These are phyloP conservation scores for Dioszegia crocea DNA, from an alignment of 768 basidiomycete species.

Conservation along the genomic window DNA sequence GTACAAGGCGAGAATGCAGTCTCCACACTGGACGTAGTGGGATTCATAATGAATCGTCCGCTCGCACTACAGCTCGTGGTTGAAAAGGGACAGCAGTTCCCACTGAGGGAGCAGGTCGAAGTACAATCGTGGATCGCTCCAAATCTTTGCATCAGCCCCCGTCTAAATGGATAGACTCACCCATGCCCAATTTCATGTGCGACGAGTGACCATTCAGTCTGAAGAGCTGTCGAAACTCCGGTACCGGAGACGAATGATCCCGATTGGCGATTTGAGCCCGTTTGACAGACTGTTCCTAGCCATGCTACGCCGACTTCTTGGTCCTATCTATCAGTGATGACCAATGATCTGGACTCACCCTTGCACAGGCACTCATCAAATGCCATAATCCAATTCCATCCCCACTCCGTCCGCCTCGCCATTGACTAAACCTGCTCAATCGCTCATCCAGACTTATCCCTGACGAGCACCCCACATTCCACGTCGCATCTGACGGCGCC, in stretches of 20 bases:
- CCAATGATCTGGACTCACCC: conserved; percentile 15
- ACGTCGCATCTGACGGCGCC: conserved; percentile 57
- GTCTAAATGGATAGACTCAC: conserved; percentile 14
- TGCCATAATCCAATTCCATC: conserved; percentile 82
- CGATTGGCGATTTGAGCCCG: conserved; percentile 49
- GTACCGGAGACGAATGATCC: conserved; percentile 68
- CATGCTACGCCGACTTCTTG: conserved; percentile 68
- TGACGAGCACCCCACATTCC: conserved; percentile 67
- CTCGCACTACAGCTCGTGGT: conserved; percentile 61
- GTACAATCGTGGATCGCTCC: conserved; percentile 71
- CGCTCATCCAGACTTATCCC: conserved; percentile 62
- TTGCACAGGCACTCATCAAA: conserved; percentile 61
- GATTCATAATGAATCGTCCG: conserved; percentile 76
- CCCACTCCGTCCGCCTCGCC: conserved; percentile 69
- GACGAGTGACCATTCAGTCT: conserved; percentile 57
- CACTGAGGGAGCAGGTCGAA: conserved; percentile 59
- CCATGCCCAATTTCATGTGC: conserved; percentile 48
- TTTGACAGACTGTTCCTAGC: conserved; percentile 70
- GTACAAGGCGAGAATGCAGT: conserved; percentile 71
- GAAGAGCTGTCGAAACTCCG: conserved; percentile 71
- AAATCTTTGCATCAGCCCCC: conserved; percentile 62
- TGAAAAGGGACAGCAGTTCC: conserved; percentile 66
- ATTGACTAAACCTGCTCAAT: conserved; percentile 72
- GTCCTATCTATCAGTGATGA: conserved; percentile 13
- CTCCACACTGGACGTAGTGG: conserved; percentile 62